Evolutionary conservation across 495 filamentous ascomycete genomes (phyloP), one percentile per base, ranked within the genome.

Genomic region (Podospora didyma): DNA sequence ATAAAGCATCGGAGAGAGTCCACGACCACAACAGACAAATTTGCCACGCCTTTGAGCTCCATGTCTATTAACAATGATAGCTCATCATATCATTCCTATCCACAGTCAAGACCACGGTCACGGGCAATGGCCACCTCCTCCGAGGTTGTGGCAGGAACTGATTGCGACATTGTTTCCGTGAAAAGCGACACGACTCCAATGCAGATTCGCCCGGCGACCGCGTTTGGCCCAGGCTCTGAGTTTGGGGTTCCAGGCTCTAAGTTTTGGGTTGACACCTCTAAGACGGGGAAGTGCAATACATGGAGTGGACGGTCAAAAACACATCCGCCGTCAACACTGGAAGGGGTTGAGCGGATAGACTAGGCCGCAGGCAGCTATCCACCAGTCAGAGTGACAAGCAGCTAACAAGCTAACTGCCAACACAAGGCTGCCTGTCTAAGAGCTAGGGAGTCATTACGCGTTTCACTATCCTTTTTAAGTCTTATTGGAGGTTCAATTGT

Each of bases 61-160:
- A 51, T 59, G 42, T 62, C 59, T 14, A 21, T 37, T 1, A 61
- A 39, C 21, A 54, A 63, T 21, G 53, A 49, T 49, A 59, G 49
- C 31, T 50, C 57, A 28, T 66, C 64, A 14, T 66, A 61, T 37
- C 64, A 66, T 41, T 66, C 64, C 14, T 66, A 55, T 39, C 61
- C 56, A 16, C 61, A 50, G 6, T 60, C 62, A 23, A 44, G 46
- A 24, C 44, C 57, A 2, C 49, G 46, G 7, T 63, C 57, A 11
- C 50, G 53, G 1, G 26, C 49, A 12, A 39, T 20, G 35, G 26
- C 21, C 11, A 9, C 46, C n/a, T 11, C 31, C 16, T 46, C 22
- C 9, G 46, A 39, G 23, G 28, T 23, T 14, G 11, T 39, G 19
- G 23, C 31, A 21, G 51, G 45, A 22, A 45, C 20, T 1, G n/a